Evolutionary conservation across 2,329 filamentous ascomycete genomes (phyloP), one percentile per base, ranked within the genome.

Genomic region (Pseudonectria buxi): DNA sequence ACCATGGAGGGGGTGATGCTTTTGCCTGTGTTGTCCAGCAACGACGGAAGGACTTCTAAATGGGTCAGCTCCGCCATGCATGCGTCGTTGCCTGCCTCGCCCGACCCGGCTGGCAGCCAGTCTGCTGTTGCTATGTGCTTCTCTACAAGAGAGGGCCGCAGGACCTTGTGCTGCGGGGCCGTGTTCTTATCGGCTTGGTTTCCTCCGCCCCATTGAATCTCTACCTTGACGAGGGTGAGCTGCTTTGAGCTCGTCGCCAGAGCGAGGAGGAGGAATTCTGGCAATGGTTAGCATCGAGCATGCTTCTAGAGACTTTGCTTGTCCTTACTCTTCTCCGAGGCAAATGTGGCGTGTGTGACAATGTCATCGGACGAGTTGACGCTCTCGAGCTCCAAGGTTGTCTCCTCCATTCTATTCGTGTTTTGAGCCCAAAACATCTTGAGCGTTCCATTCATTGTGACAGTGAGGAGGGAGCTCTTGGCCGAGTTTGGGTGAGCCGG

Each of bases 371-470:
- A 79, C 24, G 79, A 79, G 18, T 78, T 72, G 37, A 86, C 71
- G 43, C 78, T 81, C 54, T 89, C 84, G 25, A 94, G 62, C 44
- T 90, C 83, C n/a, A 81, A 66, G 3, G 74, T 75, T 0, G 78
- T 74, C 53, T 94, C 85, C 41, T 81, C 76, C 63, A 86, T 81
- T 48, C 77, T 77, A 37, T 70, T 74, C 56, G 80, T 86, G 28
- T 76, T 79, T 45, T 89, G 85, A 27, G 84, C 76, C 64, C 82
- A 95, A 32, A 89, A 72, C 51, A 95, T 69, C 50, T 81, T 83
- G 36, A 95, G 67, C 31, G 77, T 64, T 7, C 86, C 86, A 47
- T 79, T 79, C 29, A 80, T 75, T 22, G 85, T 92, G 35, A 95
- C 73, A 45, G 81, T 84, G 10, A 95, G 61, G 28, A 95, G 62